Conservation (phyloP, 176 grass and related monocot genomes). For the Bonia amplexicaulis region DNA sequence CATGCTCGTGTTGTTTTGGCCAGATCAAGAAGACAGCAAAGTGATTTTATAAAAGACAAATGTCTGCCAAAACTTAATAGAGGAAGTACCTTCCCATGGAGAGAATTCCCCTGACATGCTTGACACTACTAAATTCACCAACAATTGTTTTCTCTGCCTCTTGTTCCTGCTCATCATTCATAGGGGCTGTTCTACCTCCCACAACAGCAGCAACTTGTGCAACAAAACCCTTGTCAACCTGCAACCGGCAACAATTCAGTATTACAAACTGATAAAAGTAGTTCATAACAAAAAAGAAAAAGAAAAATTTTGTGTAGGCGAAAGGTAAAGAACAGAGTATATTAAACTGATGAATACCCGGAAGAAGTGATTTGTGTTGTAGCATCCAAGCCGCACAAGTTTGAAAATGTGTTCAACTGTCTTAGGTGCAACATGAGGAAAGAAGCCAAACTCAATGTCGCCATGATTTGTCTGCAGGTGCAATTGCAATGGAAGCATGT, state of each 20-base stretch:
- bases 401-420: constrained; percentile 92
- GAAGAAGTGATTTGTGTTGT: constrained; percentile 97
- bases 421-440: constrained; percentile 79
- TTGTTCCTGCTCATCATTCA: constrained; percentile 68
- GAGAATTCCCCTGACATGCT: constrained; percentile 92
- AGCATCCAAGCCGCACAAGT: constrained; percentile 87
- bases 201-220: constrained; percentile 88
- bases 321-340: background rate
- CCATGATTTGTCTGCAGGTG: constrained; percentile 73
- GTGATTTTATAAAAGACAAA: background rate
- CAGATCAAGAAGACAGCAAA: background rate
- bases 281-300: background rate
- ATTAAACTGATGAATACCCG: constrained; percentile 43
- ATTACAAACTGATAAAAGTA: background rate
- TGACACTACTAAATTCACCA: constrained; percentile 95
- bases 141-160: constrained; percentile 79
- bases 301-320: background rate
- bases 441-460: constrained; percentile 94
- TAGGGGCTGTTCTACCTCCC: constrained; percentile 70
- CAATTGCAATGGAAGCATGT: constrained; percentile 18
- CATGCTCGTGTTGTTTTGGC: background rate
- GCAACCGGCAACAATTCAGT: background rate
- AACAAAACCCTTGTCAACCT: constrained; percentile 98
- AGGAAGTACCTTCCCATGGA: constrained; percentile 88
- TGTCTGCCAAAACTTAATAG: background rate